Evolutionary conservation across 2,329 filamentous ascomycete species (phyloP).

Genomic region (Pseudogymnoascus sp.): DNA sequence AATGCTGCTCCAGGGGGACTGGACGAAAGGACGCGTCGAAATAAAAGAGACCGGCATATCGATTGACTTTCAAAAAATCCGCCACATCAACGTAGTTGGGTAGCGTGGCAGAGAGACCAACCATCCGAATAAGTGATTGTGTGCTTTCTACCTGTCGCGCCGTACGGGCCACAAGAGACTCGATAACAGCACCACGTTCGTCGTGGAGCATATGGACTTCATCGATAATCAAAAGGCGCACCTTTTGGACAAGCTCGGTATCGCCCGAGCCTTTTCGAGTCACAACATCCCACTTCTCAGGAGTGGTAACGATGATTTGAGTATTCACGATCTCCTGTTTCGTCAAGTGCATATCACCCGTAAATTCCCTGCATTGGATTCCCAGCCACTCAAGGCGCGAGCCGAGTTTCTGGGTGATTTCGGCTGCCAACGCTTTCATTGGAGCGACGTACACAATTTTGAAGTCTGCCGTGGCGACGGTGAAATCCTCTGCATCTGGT

Average conservation of each 20-base stretch:
- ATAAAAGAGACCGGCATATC: conserved; percentile 87
- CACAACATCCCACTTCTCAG: conserved; percentile 98
- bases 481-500: conserved; percentile 66
- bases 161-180: conserved; percentile 90
- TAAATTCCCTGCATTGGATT: conserved; percentile 85
- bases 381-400: conserved; percentile 91
- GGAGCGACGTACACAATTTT: conserved; percentile 98
- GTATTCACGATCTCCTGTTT: conserved; percentile 94
- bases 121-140: conserved; percentile 90
- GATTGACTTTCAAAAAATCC: conserved; percentile 94
- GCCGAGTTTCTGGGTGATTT: conserved; percentile 89
- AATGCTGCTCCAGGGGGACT: conserved; percentile 93
- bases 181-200: conserved; percentile 89
- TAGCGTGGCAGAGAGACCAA: conserved; percentile 89
- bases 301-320: conserved; percentile 96
- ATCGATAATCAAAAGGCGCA: conserved; percentile 91
- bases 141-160: conserved; percentile 96
- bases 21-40: conserved; percentile 94
- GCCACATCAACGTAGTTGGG: conserved; percentile 96
- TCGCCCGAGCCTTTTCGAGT: conserved; percentile 96
- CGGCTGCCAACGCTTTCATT: conserved; percentile 96
- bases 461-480: conserved; percentile 78
- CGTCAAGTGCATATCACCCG: conserved; percentile 97
- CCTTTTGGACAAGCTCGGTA: conserved; percentile 95
- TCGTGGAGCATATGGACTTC: conserved; percentile 99